These are phyloP conservation scores for Penicillium janthinellum DNA, from an alignment of 2,329 filamentous ascomycete genomes.

Conservation along the genomic window DNA sequence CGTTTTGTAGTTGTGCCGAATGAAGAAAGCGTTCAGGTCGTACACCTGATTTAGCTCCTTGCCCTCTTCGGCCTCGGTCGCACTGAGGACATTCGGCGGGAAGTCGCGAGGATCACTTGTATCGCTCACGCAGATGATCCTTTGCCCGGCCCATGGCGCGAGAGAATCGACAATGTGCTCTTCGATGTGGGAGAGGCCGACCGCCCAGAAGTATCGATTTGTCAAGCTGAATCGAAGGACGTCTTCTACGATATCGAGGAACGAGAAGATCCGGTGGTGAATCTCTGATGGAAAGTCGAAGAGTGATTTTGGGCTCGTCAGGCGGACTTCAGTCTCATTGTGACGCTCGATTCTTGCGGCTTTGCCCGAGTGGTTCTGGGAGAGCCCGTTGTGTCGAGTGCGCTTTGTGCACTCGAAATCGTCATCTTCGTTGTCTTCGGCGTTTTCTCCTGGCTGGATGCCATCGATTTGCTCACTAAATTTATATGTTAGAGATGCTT, in stretches of 20 bases:
- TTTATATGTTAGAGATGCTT: background rate
- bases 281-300: slow-evolving; percentile 8
- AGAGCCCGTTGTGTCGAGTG: slow-evolving; percentile 5
- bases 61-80: slow-evolving; percentile 18
- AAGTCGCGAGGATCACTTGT: slow-evolving; percentile 15
- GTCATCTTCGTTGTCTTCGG: slow-evolving; percentile 17
- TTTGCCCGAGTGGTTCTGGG: slow-evolving; percentile 18
- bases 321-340: background rate
- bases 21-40: slow-evolving; percentile 3
- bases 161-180: slow-evolving; percentile 23
- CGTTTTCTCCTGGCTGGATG: slow-evolving; percentile 14
- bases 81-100: slow-evolving; percentile 7
- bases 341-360: slow-evolving; percentile 16
- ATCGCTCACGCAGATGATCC: slow-evolving; percentile 31
- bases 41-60: slow-evolving; percentile 13
- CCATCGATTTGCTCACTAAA: slow-evolving; percentile 11
- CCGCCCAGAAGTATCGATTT: slow-evolving; percentile 23
- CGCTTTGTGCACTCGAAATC: slow-evolving; percentile 13
- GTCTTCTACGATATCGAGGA: slow-evolving; percentile 12
- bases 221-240: slow-evolving; percentile 21
- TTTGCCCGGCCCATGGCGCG: slow-evolving; percentile 32
- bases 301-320: slow-evolving; percentile 2
- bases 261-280: slow-evolving; percentile 13
- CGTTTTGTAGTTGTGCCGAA: slow-evolving; percentile 12
- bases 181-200: slow-evolving; percentile 19